Evolutionary conservation across 805 yeast species (phyloP), one percentile per base, ranked within the genome.

Genomic region (Starmerella roubikii): DNA sequence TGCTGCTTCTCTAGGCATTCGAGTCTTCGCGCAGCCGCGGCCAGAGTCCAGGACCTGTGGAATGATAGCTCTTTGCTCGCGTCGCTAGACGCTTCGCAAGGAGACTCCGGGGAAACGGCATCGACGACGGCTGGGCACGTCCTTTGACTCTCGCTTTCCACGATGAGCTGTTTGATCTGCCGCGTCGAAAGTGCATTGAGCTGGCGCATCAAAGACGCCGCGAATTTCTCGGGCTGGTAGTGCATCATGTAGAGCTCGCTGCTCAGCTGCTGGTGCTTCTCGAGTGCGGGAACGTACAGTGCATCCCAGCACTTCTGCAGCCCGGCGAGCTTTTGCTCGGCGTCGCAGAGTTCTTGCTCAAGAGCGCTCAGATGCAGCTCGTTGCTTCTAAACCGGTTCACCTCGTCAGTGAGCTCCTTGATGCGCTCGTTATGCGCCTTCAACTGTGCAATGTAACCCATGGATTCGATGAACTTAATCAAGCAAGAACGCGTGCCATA

Each of bases 231-330:
- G 7, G 31, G 31, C 9, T 17, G 20, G 8, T 19, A 7, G 6
- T 25, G 21, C 4, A 48, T 48, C 19, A 32, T 18, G 15, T 41
- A 28, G 19, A 47, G 35, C 34, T 47, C 44, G 10, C 25, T 16
- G 13, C 28, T 26, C 12, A 39, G 32, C 12, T 12, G 15, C 9
- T 38, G 40, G 18, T 42, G 39, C 23, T 13, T 22, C 18, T 37
- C 48, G 6, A 40, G 12, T 3, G 50, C 50, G 2, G 49, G 43
- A 1, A 35, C 35, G 23, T 47, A 47, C n/a, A 32, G 29, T 2
- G 21, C 11, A 10, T 36, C 20, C 47, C 47, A 47, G 7, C 23
- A 6, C n/a, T 19, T 21, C 6, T 15, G 10, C 5, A 36, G 37
- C 6, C 25, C 29, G 13, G 9, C 27, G 3, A 32, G 39, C 23